A percentile compares a stretch with the other conserved stretches of the same genome.
phyloP scores from a whole-genome alignment of 306 rosid genomes.

The Psophocarpus tetragonolobus region DNA sequence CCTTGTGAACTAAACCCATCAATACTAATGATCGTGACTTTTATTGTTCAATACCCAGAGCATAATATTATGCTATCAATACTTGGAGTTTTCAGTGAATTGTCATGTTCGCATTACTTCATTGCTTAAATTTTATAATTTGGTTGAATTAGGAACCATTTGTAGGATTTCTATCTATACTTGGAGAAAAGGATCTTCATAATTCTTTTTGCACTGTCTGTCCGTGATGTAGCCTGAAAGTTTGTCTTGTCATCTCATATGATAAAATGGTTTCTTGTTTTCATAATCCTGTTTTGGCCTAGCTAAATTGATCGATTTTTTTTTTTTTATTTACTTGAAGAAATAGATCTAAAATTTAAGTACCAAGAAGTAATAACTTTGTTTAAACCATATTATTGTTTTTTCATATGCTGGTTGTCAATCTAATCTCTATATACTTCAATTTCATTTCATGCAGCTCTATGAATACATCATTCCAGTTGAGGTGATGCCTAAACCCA shows the following conservation, averaged over 20 bases:
- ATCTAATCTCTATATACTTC: neutral
- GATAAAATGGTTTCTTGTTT: neutral
- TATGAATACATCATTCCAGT: conserved; percentile 53
- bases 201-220: neutral
- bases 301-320: neutral
- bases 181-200: neutral
- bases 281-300: neutral
- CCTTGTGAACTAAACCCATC: neutral
- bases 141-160: neutral
- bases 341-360: too few relatives aligned
- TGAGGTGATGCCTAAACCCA: conserved; percentile 48
- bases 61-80: too few relatives aligned
- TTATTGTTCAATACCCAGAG: neutral
- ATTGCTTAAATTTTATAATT: neutral
- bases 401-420: neutral
- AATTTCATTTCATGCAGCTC: conserved; percentile 51
- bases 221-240: neutral
- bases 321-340: too few relatives aligned
- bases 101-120: conserved; percentile 3
- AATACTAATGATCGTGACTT: neutral
- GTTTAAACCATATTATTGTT: neutral
- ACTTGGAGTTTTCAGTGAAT: neutral
- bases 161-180: neutral
- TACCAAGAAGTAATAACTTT: neutral
- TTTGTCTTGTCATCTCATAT: neutral